Conservation (phyloP, 345 rosid species). For the Erodium maritimum region DNA sequence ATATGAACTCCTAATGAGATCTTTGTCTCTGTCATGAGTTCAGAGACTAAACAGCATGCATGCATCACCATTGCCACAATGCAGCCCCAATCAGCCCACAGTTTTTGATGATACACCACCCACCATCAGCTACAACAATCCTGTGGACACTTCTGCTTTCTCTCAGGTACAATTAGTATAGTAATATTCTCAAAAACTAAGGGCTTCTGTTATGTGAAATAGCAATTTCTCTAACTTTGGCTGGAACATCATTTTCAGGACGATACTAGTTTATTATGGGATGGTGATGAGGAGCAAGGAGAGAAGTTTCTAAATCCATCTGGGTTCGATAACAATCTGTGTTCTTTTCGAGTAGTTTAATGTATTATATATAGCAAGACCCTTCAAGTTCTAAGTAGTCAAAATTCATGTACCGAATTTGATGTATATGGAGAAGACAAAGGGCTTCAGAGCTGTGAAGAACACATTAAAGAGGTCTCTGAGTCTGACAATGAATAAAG, state of each 20-base stretch:
- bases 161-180: conserved; percentile 3
- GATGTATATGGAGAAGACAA: too few relatives aligned
- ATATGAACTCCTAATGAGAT: conserved; percentile 21
- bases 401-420: too few relatives aligned
- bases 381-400: too few relatives aligned
- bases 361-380: too few relatives aligned
- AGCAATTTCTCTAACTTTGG: not conserved
- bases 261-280: conserved; percentile 29
- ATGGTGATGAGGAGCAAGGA: conserved; percentile 38
- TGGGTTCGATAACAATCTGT: conserved; percentile 33
- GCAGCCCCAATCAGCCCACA: conserved; percentile 20
- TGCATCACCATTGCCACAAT: conserved; percentile 22
- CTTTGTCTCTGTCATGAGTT: conserved; percentile 20
- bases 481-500: conserved; percentile 3
- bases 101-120: conserved; percentile 24
- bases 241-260: conserved; percentile 29
- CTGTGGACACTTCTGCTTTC: conserved; percentile 15
- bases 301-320: conserved; percentile 31
- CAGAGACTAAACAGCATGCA: conserved; percentile 4
- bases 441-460: not conserved
- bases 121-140: conserved; percentile 17
- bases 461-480: conserved; percentile 14
- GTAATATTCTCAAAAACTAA: too few relatives aligned
- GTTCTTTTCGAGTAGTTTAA: conserved; percentile 33
- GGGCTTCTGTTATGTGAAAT: too few relatives aligned